Evolutionary conservation across 805 yeast species (phyloP), one percentile per base, ranked within the genome.

Genomic region (Yarrowia sp.): DNA sequence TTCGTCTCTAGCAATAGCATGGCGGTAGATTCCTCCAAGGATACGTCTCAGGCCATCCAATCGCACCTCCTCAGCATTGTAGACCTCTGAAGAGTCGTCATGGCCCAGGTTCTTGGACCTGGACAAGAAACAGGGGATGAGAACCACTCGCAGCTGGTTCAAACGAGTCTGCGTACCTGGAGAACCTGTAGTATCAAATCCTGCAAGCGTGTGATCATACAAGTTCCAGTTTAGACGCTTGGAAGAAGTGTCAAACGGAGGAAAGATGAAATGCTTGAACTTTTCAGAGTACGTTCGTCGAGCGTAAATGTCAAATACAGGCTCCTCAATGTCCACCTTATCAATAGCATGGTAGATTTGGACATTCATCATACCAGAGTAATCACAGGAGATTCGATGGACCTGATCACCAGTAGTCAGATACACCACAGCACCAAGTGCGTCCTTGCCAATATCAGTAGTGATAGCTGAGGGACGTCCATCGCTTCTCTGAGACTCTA

Each of bases 161-260:
- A 61, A 17, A 8, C 66, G 43, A 9, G 55, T 61, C 30, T 46
- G 66, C 10, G 36, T 46, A 3, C 13, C 50, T 10, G 44, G 33
- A 2, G 64, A 34, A 1, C 53, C 66, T 0, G 86, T 85, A 71
- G 92, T 97, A 36, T 89, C 92, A 75, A 88, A 90, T 3, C 99
- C 99, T 0, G 98, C 97, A n/a, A 93, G 76, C 30, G 85, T 85
- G 74, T 92, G 97, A 79, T 95, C 99, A 71, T 93, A 82, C 70
- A 87, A 89, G 72, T 93, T 93, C 99, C 99, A 95, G 70, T 93
- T 92, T 70, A 86, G 84, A 14, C 71, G 69, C 17, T 75, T 73
- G n/a, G 74, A 58, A 8, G 74, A 72, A 0, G 83, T 83, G 15
- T 82, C 82, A 20, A 61, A 61, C 13, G 66, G 55, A 8, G 66